These are phyloP conservation scores for Furcasterigmium sp. DNA, from an alignment of 2,329 filamentous ascomycete genomes.

Conservation along the genomic window DNA sequence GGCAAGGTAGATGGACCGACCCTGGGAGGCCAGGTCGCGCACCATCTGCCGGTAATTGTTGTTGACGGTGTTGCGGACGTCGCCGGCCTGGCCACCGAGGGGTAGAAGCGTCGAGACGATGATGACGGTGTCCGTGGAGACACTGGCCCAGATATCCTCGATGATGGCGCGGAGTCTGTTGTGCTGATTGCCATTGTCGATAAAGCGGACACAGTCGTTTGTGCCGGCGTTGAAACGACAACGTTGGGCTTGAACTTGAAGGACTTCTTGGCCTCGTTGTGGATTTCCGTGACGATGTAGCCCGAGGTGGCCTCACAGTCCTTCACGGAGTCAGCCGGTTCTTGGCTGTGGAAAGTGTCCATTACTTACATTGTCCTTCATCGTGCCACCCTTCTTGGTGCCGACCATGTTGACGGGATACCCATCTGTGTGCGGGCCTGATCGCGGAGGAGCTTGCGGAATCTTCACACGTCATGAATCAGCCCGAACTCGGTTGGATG, in stretches of 20 bases:
- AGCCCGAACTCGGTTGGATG: not conserved
- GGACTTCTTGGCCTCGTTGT: not conserved
- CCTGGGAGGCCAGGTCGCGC: not conserved
- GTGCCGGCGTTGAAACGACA: conserved; percentile 5
- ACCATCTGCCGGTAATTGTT: conserved; percentile 1
- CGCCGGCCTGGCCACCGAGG: not conserved
- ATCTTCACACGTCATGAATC: not conserved
- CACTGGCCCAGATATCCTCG: conserved; percentile 1
- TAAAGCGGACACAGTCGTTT: conserved; percentile 1
- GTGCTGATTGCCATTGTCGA: not conserved
- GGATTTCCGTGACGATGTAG: conserved; percentile 1
- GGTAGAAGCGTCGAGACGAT: conserved; percentile 1
- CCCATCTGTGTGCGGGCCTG: not conserved
- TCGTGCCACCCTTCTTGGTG: conserved; percentile 11
- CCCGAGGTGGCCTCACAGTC: conserved; percentile 3
- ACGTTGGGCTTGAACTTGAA: conserved; percentile 4
- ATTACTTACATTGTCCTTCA: conserved; percentile 17
- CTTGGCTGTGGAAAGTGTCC: not conserved
- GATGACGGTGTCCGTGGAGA: not conserved
- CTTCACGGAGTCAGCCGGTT: not conserved
- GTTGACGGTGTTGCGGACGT: not conserved
- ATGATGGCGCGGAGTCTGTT: not conserved
- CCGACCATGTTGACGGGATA: conserved; percentile 19
- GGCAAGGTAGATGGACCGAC: not conserved
- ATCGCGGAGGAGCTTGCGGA: not conserved